Conservation (phyloP, 805 yeast species). For the Tanozyma kutaoensis region DNA sequence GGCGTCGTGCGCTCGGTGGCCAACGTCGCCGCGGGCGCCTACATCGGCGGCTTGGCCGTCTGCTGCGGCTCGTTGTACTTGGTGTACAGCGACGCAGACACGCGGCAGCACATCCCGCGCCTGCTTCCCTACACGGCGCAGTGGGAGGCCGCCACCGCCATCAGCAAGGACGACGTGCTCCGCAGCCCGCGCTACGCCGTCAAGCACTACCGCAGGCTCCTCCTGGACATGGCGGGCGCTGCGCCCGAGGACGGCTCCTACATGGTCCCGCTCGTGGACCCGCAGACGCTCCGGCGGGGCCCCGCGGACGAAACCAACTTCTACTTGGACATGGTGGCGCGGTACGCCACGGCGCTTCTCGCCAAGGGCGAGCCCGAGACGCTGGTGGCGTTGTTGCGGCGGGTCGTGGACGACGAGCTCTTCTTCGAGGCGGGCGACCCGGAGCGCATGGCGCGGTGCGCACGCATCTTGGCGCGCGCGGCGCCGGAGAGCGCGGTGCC, state of each 20-base stretch:
- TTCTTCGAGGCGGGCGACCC: constrained; percentile 26
- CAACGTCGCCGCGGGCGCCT: constrained; percentile 28
- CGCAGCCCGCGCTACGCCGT: constrained; percentile 27
- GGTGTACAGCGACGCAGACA: constrained; percentile 24
- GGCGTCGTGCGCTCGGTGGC: constrained; percentile 18
- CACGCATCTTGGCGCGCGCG: constrained; percentile 20
- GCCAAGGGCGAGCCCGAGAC: constrained; percentile 25
- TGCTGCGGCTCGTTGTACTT: constrained; percentile 25
- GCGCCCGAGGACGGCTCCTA: constrained; percentile 14
- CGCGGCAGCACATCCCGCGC: constrained; percentile 25
- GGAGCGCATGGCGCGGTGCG: constrained; percentile 25
- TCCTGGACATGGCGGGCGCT: constrained; percentile 18
- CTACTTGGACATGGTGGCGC: constrained; percentile 26
- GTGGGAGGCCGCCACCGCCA: constrained; percentile 24
- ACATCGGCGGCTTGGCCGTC: constrained; percentile 26
- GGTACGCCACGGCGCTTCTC: constrained; percentile 26
- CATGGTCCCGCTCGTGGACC: constrained; percentile 20
- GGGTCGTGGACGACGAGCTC: constrained; percentile 20
- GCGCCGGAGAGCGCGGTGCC: constrained; percentile 9
- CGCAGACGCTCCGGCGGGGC: constrained; percentile 13
- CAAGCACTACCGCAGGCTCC: constrained; percentile 25
- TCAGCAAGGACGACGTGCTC: constrained; percentile 29
- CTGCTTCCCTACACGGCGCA: constrained; percentile 20
- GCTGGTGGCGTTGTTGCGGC: constrained; percentile 13
- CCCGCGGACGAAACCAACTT: constrained; percentile 23